Percentiles rank a stretch among this genome's conserved stretches.
Conservation (phyloP, 2,329 filamentous ascomycete species). For the Trichophyton rubrum region DNA sequence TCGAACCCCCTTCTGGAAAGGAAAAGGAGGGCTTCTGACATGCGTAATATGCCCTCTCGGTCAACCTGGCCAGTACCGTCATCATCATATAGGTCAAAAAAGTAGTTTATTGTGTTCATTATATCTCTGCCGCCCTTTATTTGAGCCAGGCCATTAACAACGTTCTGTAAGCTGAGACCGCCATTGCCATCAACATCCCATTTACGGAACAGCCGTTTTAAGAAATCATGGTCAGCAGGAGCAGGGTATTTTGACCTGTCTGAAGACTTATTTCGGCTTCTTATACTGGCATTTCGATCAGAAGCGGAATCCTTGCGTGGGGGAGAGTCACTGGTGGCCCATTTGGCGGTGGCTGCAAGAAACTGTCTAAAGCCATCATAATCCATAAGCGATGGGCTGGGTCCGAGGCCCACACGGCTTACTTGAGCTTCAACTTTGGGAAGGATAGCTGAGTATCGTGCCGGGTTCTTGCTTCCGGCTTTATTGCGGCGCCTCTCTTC, state of each 20-base stretch:
- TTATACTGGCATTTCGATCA: constrained; percentile 44
- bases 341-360: constrained; percentile 74
- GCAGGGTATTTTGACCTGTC: constrained; percentile 43
- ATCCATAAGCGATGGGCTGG: constrained; percentile 88
- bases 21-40: constrained; percentile 88
- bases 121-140: constrained; percentile 93
- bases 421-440: constrained; percentile 54
- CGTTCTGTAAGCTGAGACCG: constrained; percentile 76
- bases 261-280: constrained; percentile 42
- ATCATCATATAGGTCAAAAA: constrained; percentile 95
- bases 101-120: constrained; percentile 95
- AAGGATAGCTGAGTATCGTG: constrained; percentile 30
- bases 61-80: constrained; percentile 83
- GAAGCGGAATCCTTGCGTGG: constrained; percentile 39
- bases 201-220: constrained; percentile 70
- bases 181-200: constrained; percentile 74
- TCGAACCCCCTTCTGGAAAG: constrained; percentile 79
- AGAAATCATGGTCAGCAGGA: constrained; percentile 88
- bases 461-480: constrained; percentile 34
- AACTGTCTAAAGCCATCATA: constrained; percentile 95
- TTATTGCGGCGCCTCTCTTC: constrained; percentile 53
- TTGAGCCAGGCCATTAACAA: constrained; percentile 77
- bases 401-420: constrained; percentile 74
- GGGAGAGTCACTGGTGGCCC: constrained; percentile 83
- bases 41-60: constrained; percentile 83